Evolutionary conservation across 805 yeast genomes (phyloP), one percentile per base, ranked within the genome.

Genomic region (Naumovozyma dairenensis): DNA sequence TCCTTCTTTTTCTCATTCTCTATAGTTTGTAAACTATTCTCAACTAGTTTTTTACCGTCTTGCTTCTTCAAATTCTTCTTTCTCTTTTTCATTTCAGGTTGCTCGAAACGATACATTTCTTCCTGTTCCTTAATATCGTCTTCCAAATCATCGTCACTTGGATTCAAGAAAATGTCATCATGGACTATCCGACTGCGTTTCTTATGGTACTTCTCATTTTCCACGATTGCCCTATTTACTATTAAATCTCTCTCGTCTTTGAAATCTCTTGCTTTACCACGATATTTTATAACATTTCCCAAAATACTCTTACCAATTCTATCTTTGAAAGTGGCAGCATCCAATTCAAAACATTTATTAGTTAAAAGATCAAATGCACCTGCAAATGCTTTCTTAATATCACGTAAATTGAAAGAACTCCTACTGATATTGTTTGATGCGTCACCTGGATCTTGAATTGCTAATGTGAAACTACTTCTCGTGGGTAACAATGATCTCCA

Each of bases 381-480:
- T 13, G 79, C 77, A 62, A 89, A 87, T 1, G 95, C 81, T 45
- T 84, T 77, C 49, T 80, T 83, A 33, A 89, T 69, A 46, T 78
- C 83, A 24, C 83, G 60, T 29, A 84, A 62, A 53, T 87, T 86
- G 63, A 75, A 84, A 2, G 94, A 77, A 6, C 95, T 81, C 44
- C 94, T 66, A 22, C 89, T 74, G 30, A 89, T 78, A 53, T 89
- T 89, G 50, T 92, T 92, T 9, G 63, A 43, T 3, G 76, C 62
- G 49, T 87, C 96, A 29, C 80, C 77, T 1, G 98, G 98, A 52
- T 89, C 97, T 54, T 81, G 87, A 22, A 89, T 81, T 0, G 85
- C 79, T 25, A 86, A 59, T 1, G 79, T 56, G 49, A 77, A 82
- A 20, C 72, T 67, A 17, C 72, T 68, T 18, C 65, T 42, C 34